Percentiles rank a stretch among this genome's conserved stretches.
phyloP scores from a whole-genome alignment of 148 eudicot species.

The Camellia sinensis region DNA sequence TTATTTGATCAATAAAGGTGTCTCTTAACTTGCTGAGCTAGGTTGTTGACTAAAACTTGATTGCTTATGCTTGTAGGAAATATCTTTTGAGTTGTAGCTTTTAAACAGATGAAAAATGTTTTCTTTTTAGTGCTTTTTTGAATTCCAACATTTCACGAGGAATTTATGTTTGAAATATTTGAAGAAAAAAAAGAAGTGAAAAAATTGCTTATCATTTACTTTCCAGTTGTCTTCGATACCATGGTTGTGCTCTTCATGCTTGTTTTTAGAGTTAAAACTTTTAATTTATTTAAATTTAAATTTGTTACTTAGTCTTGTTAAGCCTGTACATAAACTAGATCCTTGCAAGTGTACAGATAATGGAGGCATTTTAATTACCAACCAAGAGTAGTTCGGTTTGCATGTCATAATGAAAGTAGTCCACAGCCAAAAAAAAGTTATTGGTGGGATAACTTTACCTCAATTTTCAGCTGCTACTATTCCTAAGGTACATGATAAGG shows the following conservation, averaged over 20 bases:
- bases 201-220: not conserved
- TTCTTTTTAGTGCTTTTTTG: not conserved
- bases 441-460: constrained; percentile 45
- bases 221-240: not conserved
- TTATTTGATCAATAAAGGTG: not conserved
- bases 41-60: not conserved
- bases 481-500: constrained; percentile 50
- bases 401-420: constrained; percentile 40
- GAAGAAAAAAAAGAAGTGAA: not conserved
- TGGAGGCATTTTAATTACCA: constrained; percentile 69
- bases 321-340: not conserved
- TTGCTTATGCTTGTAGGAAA: not conserved
- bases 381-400: constrained; percentile 56
- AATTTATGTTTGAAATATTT: not conserved
- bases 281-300: not conserved
- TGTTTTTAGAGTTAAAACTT: not conserved
- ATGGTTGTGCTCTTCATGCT: not conserved
- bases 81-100: not conserved
- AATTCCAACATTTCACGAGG: no score
- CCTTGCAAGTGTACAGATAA: constrained; percentile 45
- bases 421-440: constrained; percentile 33
- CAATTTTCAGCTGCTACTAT: constrained; percentile 76
- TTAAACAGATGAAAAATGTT: not conserved
- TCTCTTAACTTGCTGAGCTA: not conserved
- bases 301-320: not conserved